Percentiles rank a stretch among this genome's conserved stretches.
Evolutionary conservation across 1,284 basidiomycete species (phyloP).

Genomic region (Vanrija sp.): DNA sequence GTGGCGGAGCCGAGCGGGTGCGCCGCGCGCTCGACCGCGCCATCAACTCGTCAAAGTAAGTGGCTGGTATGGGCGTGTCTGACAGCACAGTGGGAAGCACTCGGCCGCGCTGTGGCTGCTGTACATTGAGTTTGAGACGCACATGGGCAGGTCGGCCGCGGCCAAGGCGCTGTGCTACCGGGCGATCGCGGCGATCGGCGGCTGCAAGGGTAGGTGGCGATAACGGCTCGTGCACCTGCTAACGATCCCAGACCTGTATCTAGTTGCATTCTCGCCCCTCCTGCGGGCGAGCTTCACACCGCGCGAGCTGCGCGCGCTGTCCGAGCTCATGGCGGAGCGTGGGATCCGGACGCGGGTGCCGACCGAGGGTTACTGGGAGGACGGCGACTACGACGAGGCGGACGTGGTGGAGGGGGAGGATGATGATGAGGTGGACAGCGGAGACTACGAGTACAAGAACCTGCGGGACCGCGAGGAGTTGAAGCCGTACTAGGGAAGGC

Average conservation of each 20-base stretch:
- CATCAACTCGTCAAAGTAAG: slow-evolving; percentile 31
- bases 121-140: slow-evolving; percentile 77
- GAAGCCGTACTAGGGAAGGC: slow-evolving; percentile 38
- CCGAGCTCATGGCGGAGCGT: slow-evolving; percentile 75
- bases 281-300: slow-evolving; percentile 64
- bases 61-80: background rate
- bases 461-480: slow-evolving; percentile 33
- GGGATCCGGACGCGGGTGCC: slow-evolving; percentile 67
- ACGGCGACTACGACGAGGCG: slow-evolving; percentile 31
- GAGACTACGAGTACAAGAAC: slow-evolving; percentile 38
- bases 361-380: slow-evolving; percentile 58
- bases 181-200: slow-evolving; percentile 62
- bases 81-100: slow-evolving; percentile 21
- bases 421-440: slow-evolving; percentile 39
- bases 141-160: slow-evolving; percentile 56
- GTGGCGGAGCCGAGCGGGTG: slow-evolving; percentile 41
- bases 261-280: slow-evolving; percentile 69
- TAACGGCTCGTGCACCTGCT: background rate
- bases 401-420: slow-evolving; percentile 29
- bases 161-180: slow-evolving; percentile 77
- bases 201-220: slow-evolving; percentile 36
- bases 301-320: slow-evolving; percentile 64
- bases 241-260: slow-evolving; percentile 65
- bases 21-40: slow-evolving; percentile 37
- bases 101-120: slow-evolving; percentile 63